Conservation (phyloP, 2,329 filamentous ascomycete species). For the Pseudogymnoascus sp. region DNA sequence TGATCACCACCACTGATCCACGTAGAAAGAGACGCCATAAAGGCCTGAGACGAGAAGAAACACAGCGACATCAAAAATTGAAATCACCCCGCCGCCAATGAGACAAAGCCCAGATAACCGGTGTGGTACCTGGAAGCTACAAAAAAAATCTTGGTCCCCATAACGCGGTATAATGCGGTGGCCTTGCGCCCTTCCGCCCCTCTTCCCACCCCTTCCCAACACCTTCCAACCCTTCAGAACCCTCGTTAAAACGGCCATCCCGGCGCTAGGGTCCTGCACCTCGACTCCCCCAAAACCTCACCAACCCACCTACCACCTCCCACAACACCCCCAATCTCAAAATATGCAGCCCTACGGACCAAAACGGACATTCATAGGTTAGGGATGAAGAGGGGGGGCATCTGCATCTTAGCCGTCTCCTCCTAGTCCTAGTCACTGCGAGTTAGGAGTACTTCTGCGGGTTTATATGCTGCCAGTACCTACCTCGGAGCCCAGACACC, state of each 20-base stretch:
- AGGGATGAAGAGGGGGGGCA: neutral
- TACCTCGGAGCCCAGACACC: neutral
- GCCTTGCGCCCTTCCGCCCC: neutral
- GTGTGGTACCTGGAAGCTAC: neutral
- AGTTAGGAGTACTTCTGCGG: neutral
- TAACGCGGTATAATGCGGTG: neutral
- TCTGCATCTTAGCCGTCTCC: neutral
- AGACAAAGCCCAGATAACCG: neutral
- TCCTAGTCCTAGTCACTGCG: neutral
- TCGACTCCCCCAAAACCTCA: neutral
- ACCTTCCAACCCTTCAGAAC: neutral
- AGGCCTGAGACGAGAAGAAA: neutral
- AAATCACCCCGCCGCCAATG: neutral
- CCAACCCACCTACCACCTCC: no score
- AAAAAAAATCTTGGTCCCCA: neutral
- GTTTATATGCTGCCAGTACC: neutral
- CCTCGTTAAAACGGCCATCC: constrained; percentile 1
- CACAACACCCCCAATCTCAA: neutral
- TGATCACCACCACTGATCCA: neutral
- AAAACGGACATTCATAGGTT: neutral
- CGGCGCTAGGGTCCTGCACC: neutral
- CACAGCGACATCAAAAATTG: neutral
- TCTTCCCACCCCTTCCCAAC: neutral
- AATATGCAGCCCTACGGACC: neutral
- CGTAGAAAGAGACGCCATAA: neutral